Evolutionary conservation across 2,329 filamentous ascomycete genomes (phyloP), one percentile per base, ranked within the genome.

Genomic region (Fusarium sp.): DNA sequence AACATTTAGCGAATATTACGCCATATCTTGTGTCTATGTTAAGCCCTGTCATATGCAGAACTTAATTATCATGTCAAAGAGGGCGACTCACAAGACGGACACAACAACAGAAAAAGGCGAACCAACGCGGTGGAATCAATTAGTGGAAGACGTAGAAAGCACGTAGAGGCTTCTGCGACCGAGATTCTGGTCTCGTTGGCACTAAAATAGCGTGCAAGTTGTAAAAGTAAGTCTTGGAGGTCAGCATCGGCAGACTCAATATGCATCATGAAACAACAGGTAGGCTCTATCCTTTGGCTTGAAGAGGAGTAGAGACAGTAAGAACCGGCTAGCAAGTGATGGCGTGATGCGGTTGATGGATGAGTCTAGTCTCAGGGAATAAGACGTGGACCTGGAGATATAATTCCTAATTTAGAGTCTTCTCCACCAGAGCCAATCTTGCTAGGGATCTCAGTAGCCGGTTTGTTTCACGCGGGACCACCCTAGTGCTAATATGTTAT

Each of bases 141-240:
- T 27, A n/a, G 7, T 7, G 49, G 22, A 11, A 52, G 49, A 23
- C 17, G 19, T 13, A 52, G 14, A 17, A 52, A 52, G 19, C 37
- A 52, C 5, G n/a, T 43, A 5, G 49, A 52, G 7, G 49, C 43
- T 41, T 58, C 40, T 20, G 56, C 17, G 27, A 48, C 48, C 2
- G 56, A 58, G 22, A 58, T 41, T 40, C 19, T 47, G 15, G 6
- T 33, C 43, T 58, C 56, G 23, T 58, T 58, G 10, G 56, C 48
- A 33, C 48, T 58, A 23, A 46, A 58, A 41, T 52, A 52, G 48
- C 27, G 48, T 14, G 23, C 56, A 53, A 58, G 56, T 23, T 48
- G 56, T 41, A 14, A 22, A 41, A 58, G 43, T 33, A 58, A 30
- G 33, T 41, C 23, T 53, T 35, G 56, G 9, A 58, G 56, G 41